Evolutionary conservation across 2,329 filamentous ascomycete genomes (phyloP).

Genomic region (Neodidymelliopsis sp.): DNA sequence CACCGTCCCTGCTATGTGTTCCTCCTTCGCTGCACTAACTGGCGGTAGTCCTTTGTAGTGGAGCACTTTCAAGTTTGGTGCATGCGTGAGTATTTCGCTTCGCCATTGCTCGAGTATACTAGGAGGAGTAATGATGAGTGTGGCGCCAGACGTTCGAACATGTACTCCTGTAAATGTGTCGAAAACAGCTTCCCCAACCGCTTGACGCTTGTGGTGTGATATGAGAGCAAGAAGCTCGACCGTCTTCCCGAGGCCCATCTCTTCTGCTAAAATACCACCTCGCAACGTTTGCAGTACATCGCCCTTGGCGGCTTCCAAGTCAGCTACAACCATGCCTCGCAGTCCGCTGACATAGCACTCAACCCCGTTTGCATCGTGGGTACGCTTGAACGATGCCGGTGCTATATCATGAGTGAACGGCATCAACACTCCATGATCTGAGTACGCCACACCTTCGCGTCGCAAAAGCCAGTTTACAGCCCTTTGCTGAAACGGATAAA

Average conservation of each 20-base stretch:
- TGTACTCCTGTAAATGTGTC: conserved; percentile 54
- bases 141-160: conserved; percentile 62
- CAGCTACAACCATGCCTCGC: conserved; percentile 65
- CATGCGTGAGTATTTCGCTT: conserved; percentile 65
- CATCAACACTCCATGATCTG: conserved; percentile 24
- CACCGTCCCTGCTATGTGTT: conserved; percentile 51
- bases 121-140: conserved; percentile 68
- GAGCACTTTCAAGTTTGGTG: conserved; percentile 63
- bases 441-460: conserved; percentile 68
- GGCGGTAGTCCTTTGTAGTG: conserved; percentile 63
- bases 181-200: conserved; percentile 27
- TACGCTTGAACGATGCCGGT: conserved; percentile 56
- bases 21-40: conserved; percentile 36
- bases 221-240: conserved; percentile 77
- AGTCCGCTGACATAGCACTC: conserved; percentile 67
- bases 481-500: conserved; percentile 77
- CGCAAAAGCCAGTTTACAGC: conserved; percentile 74
- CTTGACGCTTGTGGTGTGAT: conserved; percentile 63
- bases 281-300: conserved; percentile 50
- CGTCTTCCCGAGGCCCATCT: conserved; percentile 86
- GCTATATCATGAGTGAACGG: conserved; percentile 21
- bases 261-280: conserved; percentile 76
- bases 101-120: conserved; percentile 70
- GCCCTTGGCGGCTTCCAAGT: conserved; percentile 55
- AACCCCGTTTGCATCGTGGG: conserved; percentile 57